Evolutionary conservation across 306 rosid species (phyloP).

Genomic region (Fagus sylvatica): DNA sequence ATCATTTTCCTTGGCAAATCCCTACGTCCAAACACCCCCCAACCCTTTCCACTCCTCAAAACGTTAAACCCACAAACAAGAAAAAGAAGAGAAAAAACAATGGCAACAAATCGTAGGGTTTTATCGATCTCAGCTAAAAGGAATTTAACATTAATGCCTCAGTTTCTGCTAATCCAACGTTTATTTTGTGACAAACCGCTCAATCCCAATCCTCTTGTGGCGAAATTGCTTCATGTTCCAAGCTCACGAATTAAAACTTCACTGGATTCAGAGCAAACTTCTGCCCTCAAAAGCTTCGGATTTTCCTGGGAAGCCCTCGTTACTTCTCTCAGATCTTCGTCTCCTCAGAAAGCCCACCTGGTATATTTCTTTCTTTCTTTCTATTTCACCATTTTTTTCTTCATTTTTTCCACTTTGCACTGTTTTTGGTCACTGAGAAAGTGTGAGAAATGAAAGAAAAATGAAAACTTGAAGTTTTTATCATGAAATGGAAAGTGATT

Average conservation of each 20-base stretch:
- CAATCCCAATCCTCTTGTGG: slow-evolving; percentile 31
- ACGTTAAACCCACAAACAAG: not conserved
- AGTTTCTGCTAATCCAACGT: slow-evolving; percentile 6
- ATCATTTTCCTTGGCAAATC: not conserved
- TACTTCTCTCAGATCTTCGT: slow-evolving; percentile 41
- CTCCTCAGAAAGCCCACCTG: slow-evolving; percentile 51
- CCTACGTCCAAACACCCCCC: not conserved
- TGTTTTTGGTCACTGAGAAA: slow-evolving; percentile 9
- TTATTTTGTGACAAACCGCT: slow-evolving; percentile 21
- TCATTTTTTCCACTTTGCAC: not conserved
- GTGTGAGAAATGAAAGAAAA: not conserved
- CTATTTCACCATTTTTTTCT: not conserved
- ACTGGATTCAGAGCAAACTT: slow-evolving; percentile 38
- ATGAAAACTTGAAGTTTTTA: not conserved
- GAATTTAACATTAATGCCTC: slow-evolving; percentile 1
- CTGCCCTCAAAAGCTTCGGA: slow-evolving; percentile 32
- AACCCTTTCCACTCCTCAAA: no score
- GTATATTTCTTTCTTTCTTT: slow-evolving; percentile 28
- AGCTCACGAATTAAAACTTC: slow-evolving; percentile 37
- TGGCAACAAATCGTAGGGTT: slow-evolving; percentile 45
- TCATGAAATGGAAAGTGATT: not conserved
- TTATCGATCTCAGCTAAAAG: slow-evolving; percentile 23
- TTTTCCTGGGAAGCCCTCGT: slow-evolving; percentile 41
- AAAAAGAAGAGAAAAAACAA: slow-evolving; percentile 6
- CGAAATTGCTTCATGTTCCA: slow-evolving; percentile 43